Evolutionary conservation across 2,329 filamentous ascomycete genomes (phyloP).

Genomic region (Talaromyces sp.): DNA sequence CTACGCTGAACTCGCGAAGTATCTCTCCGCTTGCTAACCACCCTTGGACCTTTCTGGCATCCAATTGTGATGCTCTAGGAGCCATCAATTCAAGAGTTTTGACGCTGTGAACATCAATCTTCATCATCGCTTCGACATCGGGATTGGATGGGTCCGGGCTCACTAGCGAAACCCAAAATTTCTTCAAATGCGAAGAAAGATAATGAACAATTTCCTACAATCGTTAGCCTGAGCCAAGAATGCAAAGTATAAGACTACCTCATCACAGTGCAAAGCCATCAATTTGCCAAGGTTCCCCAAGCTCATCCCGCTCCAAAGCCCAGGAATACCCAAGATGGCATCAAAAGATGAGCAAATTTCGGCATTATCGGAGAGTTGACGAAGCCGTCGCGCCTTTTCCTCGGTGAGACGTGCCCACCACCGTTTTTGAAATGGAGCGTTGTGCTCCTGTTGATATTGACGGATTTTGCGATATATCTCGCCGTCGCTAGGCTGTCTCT

Average conservation of each 20-base stretch:
- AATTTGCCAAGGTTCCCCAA: conserved; percentile 26
- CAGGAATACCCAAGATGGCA: conserved; percentile 26
- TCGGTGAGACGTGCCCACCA: conserved; percentile 18
- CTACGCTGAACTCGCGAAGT: conserved; percentile 27
- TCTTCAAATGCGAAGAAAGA: conserved; percentile 21
- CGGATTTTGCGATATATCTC: conserved; percentile 11
- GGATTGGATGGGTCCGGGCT: conserved; percentile 18
- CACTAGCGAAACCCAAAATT: conserved; percentile 31
- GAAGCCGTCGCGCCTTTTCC: conserved; percentile 13
- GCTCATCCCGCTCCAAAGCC: conserved; percentile 28
- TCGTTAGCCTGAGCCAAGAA: too few species aligned
- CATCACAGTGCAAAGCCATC: conserved; percentile 26
- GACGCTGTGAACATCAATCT: conserved; percentile 27
- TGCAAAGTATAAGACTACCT: conserved; percentile 22
- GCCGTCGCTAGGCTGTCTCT: conserved; percentile 25
- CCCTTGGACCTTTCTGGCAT: conserved; percentile 24
- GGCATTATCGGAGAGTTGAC: conserved; percentile 7
- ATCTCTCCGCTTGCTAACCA: conserved; percentile 28
- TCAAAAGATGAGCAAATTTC: conserved; percentile 28
- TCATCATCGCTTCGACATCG: conserved; percentile 19
- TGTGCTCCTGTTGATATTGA: conserved; percentile 19
- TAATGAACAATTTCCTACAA: too few species aligned
- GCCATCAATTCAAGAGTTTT: conserved; percentile 30
- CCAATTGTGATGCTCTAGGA: conserved; percentile 23
- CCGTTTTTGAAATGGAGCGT: conserved; percentile 16